Evolutionary conservation across 192 early-diverging fungal genomes (phyloP), one percentile per base, ranked within the genome.

Genomic region (Helicostylum pulchrum): DNA sequence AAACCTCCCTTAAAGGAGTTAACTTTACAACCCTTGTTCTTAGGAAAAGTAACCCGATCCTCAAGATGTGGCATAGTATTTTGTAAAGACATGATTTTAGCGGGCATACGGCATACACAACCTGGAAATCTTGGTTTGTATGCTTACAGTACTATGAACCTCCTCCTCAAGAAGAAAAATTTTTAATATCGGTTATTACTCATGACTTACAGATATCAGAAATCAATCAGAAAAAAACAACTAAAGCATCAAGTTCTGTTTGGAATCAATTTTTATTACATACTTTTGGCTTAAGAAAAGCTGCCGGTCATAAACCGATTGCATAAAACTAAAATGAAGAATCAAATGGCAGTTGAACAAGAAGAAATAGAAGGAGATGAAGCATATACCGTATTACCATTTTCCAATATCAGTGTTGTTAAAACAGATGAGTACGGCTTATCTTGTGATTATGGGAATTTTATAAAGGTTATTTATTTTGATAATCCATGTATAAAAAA

Each of bases 31-130:
- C 47, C 59, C 21, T 6, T 46, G 3, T 75, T 69, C 39, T 34
- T 75, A 10, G 73, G 73, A n/a, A 55, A 55, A 39, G 61, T 75
- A 20, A 9, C 31, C 21, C 66, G 70, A 30, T 36, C 21, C n/a
- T 59, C 63, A n/a, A 59, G 68, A 0, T 46, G 43, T n/a, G 59
- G 62, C 1, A 15, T 70, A 0, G 63, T 65, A 7, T 70, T 69
- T 58, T 65, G 67, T 19, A 57, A 66, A 15, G 70, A 70, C 36
- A 75, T 65, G 58, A 42, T 75, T 15, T 36, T 75, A 15, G 58
- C 73, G 9, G 68, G 73, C 51, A 60, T 75, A 26, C 54, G 72
- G 5, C 36, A 10, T 39, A 4, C 2, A 10, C 5, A 39, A 39
- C 36, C 0, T 44, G 67, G 67, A 57, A 75, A 32, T 30, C 39